These are phyloP conservation scores for Saturnispora hagleri DNA, from an alignment of 805 yeast genomes.

Conservation along the genomic window DNA sequence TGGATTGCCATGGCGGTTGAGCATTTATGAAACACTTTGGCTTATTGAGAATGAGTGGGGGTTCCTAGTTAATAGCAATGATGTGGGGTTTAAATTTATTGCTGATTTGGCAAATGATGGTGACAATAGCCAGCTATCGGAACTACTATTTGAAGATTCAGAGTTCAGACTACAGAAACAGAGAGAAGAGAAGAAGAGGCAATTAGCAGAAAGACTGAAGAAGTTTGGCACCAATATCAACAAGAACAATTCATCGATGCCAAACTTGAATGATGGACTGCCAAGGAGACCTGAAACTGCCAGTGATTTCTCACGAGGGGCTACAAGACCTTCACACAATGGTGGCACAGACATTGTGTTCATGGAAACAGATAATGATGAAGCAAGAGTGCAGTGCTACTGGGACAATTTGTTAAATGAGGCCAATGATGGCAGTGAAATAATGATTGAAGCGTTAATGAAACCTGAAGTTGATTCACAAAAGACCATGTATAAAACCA, in stretches of 20 bases:
- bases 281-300: slow-evolving; percentile 5
- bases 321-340: neutral
- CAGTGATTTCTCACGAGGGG: neutral
- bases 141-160: slow-evolving; percentile 6
- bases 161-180: slow-evolving; percentile 8
- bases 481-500: neutral
- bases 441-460: slow-evolving; percentile 5
- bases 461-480: slow-evolving; percentile 1
- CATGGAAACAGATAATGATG: slow-evolving; percentile 16
- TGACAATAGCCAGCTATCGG: slow-evolving; percentile 1
- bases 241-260: slow-evolving; percentile 11
- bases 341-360: slow-evolving; percentile 13
- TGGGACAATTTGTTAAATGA: slow-evolving; percentile 1
- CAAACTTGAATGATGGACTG: slow-evolving; percentile 11
- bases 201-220: slow-evolving; percentile 11
- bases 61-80: slow-evolving; percentile 10
- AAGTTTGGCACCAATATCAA: slow-evolving; percentile 7
- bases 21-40: slow-evolving; percentile 67
- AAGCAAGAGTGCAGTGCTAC: slow-evolving; percentile 3
- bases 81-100: neutral
- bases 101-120: neutral
- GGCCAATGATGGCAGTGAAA: neutral
- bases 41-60: slow-evolving; percentile 31
- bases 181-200: slow-evolving; percentile 10
- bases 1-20: slow-evolving; percentile 71